These are phyloP conservation scores for Carex myosuroides DNA, from an alignment of 176 grass and related monocot genomes.

Conservation along the genomic window DNA sequence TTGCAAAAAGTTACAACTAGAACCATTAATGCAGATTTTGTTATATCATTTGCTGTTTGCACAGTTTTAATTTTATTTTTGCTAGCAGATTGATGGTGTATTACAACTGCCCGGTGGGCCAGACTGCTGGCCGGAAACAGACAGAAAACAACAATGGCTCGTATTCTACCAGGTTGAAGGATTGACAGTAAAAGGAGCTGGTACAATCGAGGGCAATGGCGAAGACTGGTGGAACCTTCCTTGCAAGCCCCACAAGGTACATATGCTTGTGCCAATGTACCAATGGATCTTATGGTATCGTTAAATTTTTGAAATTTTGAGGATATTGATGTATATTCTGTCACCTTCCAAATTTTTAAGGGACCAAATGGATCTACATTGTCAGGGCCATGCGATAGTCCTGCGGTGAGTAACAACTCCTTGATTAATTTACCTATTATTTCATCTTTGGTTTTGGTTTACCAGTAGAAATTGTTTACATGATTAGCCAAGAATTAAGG, in stretches of 20 bases:
- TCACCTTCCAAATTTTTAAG: constrained; percentile 24
- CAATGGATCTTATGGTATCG: background rate
- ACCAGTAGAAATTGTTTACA: background rate
- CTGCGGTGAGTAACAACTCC: constrained; percentile 38
- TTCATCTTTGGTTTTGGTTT: background rate
- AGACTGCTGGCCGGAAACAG: constrained; percentile 54
- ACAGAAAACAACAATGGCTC: constrained; percentile 80
- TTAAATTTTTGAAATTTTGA: background rate
- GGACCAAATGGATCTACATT: constrained; percentile 83
- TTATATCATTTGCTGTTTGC: background rate
- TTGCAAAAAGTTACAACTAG: too few relatives aligned
- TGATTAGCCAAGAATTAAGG: too few relatives aligned
- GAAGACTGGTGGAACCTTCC: constrained; percentile 86
- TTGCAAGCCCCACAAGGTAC: constrained; percentile 89
- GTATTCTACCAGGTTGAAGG: constrained; percentile 66
- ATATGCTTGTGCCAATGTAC: background rate
- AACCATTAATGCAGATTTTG: too few relatives aligned
- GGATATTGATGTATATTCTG: background rate
- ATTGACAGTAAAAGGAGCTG: constrained; percentile 50
- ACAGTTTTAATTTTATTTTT: background rate
- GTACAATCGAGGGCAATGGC: constrained; percentile 83
- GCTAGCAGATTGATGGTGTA: constrained; percentile 62
- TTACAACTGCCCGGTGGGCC: constrained; percentile 68
- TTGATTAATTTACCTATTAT: background rate
- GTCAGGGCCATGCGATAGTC: constrained; percentile 67